A percentile compares a stretch with the other conserved stretches of the same genome.
Evolutionary conservation across 1,139 yeast species (phyloP).

Genomic region (Saccharomyces hybrid): DNA sequence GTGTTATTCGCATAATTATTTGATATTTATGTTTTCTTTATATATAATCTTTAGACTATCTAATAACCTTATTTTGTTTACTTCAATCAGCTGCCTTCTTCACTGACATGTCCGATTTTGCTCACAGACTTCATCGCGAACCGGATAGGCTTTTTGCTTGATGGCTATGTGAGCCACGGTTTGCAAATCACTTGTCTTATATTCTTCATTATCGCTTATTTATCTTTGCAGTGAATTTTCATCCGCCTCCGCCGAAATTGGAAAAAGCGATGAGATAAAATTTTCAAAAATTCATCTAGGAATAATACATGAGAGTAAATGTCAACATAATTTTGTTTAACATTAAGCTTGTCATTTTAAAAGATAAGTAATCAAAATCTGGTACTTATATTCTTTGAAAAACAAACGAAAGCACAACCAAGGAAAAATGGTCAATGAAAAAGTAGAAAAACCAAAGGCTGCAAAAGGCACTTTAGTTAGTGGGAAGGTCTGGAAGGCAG

Average conservation of each 20-base stretch:
- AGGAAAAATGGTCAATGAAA: neutral
- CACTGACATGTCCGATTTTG: too few species aligned
- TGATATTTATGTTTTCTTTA: neutral
- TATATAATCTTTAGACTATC: neutral
- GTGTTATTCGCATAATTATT: neutral
- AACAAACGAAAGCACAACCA: neutral
- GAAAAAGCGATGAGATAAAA: neutral
- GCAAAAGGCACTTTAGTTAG: constrained; percentile 41
- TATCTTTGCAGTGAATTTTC: neutral
- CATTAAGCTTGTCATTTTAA: neutral
- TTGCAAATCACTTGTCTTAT: neutral
- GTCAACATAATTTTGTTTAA: neutral
- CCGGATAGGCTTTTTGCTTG: too few species aligned
- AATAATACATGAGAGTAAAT: constrained; percentile 1
- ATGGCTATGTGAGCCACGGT: too few species aligned
- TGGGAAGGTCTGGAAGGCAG: constrained; percentile 52
- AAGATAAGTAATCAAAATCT: too few species aligned
- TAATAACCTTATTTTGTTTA: neutral
- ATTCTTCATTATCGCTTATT: neutral
- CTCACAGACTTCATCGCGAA: too few species aligned
- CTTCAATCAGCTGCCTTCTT: neutral
- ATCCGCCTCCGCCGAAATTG: neutral
- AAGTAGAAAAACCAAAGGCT: constrained; percentile 8
- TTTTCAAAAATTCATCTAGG: constrained; percentile 1
- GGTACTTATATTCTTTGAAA: neutral